Conservation (phyloP, 2,329 filamentous ascomycete species). For the Dactylella cylindrospora region DNA sequence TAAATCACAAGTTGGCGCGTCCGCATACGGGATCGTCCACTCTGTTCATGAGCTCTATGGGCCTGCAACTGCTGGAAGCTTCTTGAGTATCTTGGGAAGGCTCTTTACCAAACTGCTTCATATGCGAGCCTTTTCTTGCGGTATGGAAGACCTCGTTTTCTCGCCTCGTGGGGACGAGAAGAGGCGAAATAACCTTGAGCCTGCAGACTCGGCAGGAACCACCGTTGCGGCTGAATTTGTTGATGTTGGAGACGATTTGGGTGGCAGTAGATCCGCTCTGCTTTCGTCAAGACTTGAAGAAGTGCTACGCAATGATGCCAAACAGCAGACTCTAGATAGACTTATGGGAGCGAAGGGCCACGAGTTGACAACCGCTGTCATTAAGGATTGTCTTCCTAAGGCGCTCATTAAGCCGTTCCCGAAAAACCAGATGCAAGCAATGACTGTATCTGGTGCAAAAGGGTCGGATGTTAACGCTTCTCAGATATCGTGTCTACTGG, state of each 20-base stretch:
- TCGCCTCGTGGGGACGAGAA: conserved; percentile 74
- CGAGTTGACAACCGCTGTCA: conserved; percentile 75
- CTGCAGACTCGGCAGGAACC: conserved; percentile 70
- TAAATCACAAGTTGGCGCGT: conserved; percentile 90
- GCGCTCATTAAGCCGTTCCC: conserved; percentile 91
- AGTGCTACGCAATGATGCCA: conserved; percentile 84
- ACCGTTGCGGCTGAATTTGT: conserved; percentile 86
- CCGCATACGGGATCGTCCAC: conserved; percentile 82
- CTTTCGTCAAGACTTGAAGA: conserved; percentile 79
- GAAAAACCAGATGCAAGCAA: conserved; percentile 97
- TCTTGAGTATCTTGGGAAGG: conserved; percentile 85
- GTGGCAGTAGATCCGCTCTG: conserved; percentile 67
- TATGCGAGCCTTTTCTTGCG: conserved; percentile 94
- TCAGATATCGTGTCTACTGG: conserved; percentile 94
- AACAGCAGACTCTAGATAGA: conserved; percentile 86
- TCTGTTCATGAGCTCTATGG: conserved; percentile 92
- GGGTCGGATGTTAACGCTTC: conserved; percentile 92
- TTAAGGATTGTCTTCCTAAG: conserved; percentile 73
- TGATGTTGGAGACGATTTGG: conserved; percentile 68
- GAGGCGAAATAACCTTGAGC: conserved; percentile 68
- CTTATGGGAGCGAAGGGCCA: conserved; percentile 73
- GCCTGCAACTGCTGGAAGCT: conserved; percentile 77
- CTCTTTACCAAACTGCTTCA: conserved; percentile 85
- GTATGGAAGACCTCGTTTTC: conserved; percentile 90
- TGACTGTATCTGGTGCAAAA: conserved; percentile 96